phyloP scores from a whole-genome alignment of 1,139 yeast species.

The Suhomyces panamericanus region DNA sequence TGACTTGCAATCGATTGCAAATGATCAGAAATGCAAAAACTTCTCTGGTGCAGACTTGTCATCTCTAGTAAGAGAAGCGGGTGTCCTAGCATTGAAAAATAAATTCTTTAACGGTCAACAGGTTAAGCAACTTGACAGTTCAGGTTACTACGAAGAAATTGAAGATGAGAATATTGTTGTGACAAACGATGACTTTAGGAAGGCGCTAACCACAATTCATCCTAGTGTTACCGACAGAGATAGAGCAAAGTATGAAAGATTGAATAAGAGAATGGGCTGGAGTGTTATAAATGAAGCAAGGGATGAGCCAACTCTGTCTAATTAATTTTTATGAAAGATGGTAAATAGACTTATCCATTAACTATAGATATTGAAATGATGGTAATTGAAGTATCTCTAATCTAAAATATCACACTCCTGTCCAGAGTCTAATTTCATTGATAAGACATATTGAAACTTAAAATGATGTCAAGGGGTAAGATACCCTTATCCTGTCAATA shows the following conservation, averaged over 20 bases:
- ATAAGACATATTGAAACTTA: not conserved
- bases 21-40: slow-evolving; percentile 78
- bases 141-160: slow-evolving; percentile 40
- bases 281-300: slow-evolving; percentile 24
- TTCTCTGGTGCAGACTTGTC: slow-evolving; percentile 97
- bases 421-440: too few species aligned
- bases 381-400: too few species aligned
- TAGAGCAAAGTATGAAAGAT: slow-evolving; percentile 68
- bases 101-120: slow-evolving; percentile 56
- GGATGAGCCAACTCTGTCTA: not conserved
- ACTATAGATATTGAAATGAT: too few species aligned
- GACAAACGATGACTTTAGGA: slow-evolving; percentile 61
- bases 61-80: slow-evolving; percentile 89
- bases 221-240: slow-evolving; percentile 93
- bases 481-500: too few species aligned
- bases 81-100: slow-evolving; percentile 79
- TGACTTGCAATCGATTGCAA: slow-evolving; percentile 60
- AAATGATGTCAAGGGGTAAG: too few species aligned
- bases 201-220: slow-evolving; percentile 71
- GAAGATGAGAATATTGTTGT: slow-evolving; percentile 50
- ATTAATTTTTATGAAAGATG: too few species aligned
- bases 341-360: too few species aligned
- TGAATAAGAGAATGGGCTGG: slow-evolving; percentile 65
- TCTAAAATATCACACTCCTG: too few species aligned
- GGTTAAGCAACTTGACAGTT: slow-evolving; percentile 49